These are phyloP conservation scores for Umbilicus rupestris DNA, from an alignment of 164 flowering plant genomes.

Conservation along the genomic window DNA sequence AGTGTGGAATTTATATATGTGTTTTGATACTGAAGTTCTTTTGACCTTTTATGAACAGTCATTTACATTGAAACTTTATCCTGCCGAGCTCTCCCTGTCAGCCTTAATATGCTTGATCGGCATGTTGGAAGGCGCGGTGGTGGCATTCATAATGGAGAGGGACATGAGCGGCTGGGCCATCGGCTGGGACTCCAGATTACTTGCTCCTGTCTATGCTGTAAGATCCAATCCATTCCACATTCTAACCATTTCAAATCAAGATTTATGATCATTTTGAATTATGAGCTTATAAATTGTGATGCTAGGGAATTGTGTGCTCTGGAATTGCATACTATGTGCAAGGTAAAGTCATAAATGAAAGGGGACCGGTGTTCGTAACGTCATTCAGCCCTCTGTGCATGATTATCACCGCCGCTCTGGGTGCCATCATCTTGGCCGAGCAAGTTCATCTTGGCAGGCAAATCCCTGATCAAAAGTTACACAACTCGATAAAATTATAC, in stretches of 20 bases:
- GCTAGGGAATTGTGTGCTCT: slow-evolving; percentile 45
- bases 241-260: background rate
- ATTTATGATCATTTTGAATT: background rate
- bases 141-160: slow-evolving; percentile 31
- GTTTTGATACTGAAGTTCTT: background rate
- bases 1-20: background rate
- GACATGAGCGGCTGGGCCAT: slow-evolving; percentile 31
- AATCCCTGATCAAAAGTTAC: slow-evolving; percentile 13
- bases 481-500: background rate
- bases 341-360: slow-evolving; percentile 37
- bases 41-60: slow-evolving; percentile 21
- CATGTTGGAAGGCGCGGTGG: slow-evolving; percentile 22
- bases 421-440: slow-evolving; percentile 32
- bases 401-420: slow-evolving; percentile 37
- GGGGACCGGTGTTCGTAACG: slow-evolving; percentile 51
- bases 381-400: slow-evolving; percentile 51
- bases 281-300: background rate
- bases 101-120: slow-evolving; percentile 41
- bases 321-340: slow-evolving; percentile 52
- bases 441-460: slow-evolving; percentile 44
- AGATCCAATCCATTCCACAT: background rate
- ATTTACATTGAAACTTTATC: slow-evolving; percentile 34
- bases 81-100: slow-evolving; percentile 41
- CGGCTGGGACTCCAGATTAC: slow-evolving; percentile 38
- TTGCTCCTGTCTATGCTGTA: slow-evolving; percentile 40